phyloP scores from a whole-genome alignment of 164 flowering plant genomes.

The Vitis rupestris region DNA sequence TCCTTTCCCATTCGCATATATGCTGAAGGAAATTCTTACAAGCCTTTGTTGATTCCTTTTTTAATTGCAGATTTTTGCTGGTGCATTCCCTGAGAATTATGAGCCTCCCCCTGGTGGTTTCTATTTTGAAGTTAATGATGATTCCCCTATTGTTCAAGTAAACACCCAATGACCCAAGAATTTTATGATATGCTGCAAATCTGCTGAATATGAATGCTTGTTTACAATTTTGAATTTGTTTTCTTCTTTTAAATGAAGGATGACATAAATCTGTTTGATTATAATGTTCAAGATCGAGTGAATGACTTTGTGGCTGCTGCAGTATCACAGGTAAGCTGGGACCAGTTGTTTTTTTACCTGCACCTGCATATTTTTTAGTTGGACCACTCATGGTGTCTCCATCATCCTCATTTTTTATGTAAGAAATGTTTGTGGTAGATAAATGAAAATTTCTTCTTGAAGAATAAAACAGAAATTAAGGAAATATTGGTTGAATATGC shows the following conservation, averaged over 20 bases:
- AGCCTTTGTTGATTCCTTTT: not conserved
- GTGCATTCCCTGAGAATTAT: slow-evolving; percentile 47
- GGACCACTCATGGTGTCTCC: not conserved
- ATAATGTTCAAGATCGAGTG: slow-evolving; percentile 51
- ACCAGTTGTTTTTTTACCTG: not conserved
- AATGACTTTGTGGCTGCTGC: slow-evolving; percentile 56
- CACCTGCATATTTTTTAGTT: not conserved
- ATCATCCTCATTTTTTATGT: not conserved
- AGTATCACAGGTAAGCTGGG: slow-evolving; percentile 34
- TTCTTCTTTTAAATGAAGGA: slow-evolving; percentile 30
- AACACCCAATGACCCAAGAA: not conserved
- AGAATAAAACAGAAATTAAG: not conserved
- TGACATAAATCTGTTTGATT: slow-evolving; percentile 42
- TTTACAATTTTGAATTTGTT: not conserved
- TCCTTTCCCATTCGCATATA: not conserved
- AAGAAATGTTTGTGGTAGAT: not conserved
- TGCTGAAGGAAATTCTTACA: not conserved
- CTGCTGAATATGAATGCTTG: not conserved
- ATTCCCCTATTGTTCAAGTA: slow-evolving; percentile 46
- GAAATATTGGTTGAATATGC: too few species aligned
- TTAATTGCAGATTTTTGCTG: slow-evolving; percentile 42
- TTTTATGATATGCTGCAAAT: not conserved
- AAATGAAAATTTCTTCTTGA: not conserved
- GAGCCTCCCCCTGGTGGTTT: slow-evolving; percentile 54
- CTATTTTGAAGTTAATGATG: slow-evolving; percentile 52